These are phyloP conservation scores for Kodamaea sp. DNA, from an alignment of 1,139 yeast species.

Conservation along the genomic window DNA sequence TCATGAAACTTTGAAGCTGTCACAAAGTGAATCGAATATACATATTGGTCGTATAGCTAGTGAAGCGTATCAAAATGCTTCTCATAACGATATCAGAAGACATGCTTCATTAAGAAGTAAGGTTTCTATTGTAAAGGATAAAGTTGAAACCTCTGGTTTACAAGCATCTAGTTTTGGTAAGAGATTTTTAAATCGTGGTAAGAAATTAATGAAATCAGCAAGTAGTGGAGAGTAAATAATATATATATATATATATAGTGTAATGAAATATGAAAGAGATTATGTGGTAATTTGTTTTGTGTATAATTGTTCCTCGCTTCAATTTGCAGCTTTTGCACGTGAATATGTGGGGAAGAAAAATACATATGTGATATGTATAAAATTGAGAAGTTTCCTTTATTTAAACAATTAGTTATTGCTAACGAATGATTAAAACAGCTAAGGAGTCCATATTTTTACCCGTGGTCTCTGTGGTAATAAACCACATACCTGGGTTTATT, in stretches of 20 bases:
- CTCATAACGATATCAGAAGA: constrained; percentile 43
- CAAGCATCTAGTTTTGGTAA: constrained; percentile 44
- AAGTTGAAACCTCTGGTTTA: constrained; percentile 40
- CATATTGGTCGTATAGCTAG: constrained; percentile 46
- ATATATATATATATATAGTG: not conserved
- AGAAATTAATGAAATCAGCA: constrained; percentile 35
- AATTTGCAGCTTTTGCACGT: not conserved
- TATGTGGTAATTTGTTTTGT: not conserved
- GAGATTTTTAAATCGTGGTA: constrained; percentile 39
- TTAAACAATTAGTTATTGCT: constrained; percentile 2
- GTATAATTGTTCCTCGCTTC: not conserved
- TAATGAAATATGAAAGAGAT: not conserved
- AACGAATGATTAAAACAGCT: constrained; percentile 2
- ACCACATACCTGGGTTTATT: constrained; percentile 56
- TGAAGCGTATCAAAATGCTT: constrained; percentile 46
- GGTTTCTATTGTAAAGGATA: constrained; percentile 43
- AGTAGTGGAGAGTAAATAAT: too few species aligned
- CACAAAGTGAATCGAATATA: constrained; percentile 33
- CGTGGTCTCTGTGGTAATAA: constrained; percentile 25
- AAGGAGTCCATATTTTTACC: constrained; percentile 17
- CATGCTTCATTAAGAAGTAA: constrained; percentile 41
- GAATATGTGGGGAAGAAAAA: not conserved
- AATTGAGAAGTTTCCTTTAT: constrained; percentile 4
- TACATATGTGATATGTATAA: not conserved
- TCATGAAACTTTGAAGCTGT: constrained; percentile 32